phyloP scores from a whole-genome alignment of 805 yeast species.

The Starmera caribaea region DNA sequence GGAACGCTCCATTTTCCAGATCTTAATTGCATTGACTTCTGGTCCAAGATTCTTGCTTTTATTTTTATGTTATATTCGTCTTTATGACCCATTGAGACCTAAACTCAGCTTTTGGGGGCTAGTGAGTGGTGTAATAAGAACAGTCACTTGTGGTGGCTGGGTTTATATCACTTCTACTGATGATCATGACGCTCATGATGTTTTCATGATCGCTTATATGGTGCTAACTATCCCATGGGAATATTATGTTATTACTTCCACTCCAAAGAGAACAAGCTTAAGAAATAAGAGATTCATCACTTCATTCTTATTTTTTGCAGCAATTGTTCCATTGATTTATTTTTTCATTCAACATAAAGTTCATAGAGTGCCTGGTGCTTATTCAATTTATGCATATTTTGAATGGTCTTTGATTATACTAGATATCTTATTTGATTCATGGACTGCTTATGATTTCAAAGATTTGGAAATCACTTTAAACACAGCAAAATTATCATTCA shows the following conservation, averaged over 20 bases:
- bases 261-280: slow-evolving; percentile 34
- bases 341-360: slow-evolving; percentile 92
- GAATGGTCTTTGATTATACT: slow-evolving; percentile 87
- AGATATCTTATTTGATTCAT: slow-evolving; percentile 79
- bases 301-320: slow-evolving; percentile 55
- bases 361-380: slow-evolving; percentile 83
- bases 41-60: slow-evolving; percentile 80
- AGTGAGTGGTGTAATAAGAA: slow-evolving; percentile 72
- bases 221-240: slow-evolving; percentile 92
- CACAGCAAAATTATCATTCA: slow-evolving; percentile 11
- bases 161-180: slow-evolving; percentile 95
- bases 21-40: slow-evolving; percentile 84
- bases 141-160: slow-evolving; percentile 98
- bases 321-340: slow-evolving; percentile 73
- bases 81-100: slow-evolving; percentile 23
- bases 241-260: slow-evolving; percentile 46
- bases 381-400: slow-evolving; percentile 86
- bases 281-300: slow-evolving; percentile 46
- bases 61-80: slow-evolving; percentile 40
- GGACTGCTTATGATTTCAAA: slow-evolving; percentile 62
- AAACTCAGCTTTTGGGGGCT: slow-evolving; percentile 32
- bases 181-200: slow-evolving; percentile 93
- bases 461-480: slow-evolving; percentile 39
- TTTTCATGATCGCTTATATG: slow-evolving; percentile 88
- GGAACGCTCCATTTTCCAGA: slow-evolving; percentile 86